These are phyloP conservation scores for Penicillium angulare DNA, from an alignment of 495 filamentous ascomycete genomes.

Conservation along the genomic window DNA sequence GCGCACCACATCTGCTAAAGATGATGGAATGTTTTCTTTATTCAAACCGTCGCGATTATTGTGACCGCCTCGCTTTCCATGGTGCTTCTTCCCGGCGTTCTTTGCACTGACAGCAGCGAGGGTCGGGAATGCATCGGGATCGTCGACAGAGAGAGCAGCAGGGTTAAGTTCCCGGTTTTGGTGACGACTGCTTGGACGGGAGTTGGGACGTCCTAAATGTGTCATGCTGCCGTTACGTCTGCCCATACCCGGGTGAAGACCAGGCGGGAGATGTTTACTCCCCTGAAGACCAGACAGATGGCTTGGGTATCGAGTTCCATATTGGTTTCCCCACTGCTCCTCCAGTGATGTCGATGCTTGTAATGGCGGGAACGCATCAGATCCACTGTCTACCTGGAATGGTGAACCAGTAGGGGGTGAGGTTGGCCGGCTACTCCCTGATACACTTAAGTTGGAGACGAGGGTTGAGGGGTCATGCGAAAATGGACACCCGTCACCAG, in stretches of 20 bases:
- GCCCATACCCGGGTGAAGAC: conserved; percentile 37
- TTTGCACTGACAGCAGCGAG: conserved; percentile 80
- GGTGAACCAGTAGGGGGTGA: conserved; percentile 46
- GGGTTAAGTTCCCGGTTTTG: conserved; percentile 66
- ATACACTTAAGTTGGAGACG: conserved; percentile 64
- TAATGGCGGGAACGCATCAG: conserved; percentile 84
- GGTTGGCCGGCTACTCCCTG: conserved; percentile 48
- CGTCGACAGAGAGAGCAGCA: conserved; percentile 77
- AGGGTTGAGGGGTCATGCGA: conserved; percentile 90
- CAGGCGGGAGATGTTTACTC: conserved; percentile 25
- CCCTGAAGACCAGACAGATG: conserved; percentile 31
- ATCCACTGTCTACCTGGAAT: conserved; percentile 74
- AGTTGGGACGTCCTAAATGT: conserved; percentile 59
- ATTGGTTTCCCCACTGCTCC: conserved; percentile 62
- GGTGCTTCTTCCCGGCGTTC: conserved; percentile 74
- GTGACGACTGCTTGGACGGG: conserved; percentile 84
- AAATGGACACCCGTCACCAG: conserved; percentile 92
- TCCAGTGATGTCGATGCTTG: conserved; percentile 38
- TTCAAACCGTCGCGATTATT: conserved; percentile 43
- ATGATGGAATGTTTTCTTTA: conserved; percentile 72
- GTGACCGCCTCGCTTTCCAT: conserved; percentile 83
- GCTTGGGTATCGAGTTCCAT: conserved; percentile 37
- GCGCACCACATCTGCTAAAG: conserved; percentile 91
- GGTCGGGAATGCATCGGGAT: conserved; percentile 93
- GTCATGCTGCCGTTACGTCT: conserved; percentile 51